Base-by-base conservation (phyloP, 1,139 yeast genomes). In the Suhomyces guaymorum region DNA sequence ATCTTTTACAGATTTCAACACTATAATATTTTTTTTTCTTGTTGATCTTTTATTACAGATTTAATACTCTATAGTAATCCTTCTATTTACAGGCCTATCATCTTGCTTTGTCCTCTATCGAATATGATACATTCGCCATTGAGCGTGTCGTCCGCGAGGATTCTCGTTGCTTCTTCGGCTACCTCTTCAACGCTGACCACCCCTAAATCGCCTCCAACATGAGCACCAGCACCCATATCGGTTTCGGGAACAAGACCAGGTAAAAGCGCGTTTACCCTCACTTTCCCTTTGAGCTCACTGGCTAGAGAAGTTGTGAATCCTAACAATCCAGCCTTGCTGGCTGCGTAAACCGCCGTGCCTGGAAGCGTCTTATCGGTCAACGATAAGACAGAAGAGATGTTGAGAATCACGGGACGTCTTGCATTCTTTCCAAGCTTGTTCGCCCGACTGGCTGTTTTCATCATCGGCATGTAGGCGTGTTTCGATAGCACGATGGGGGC, bases 221-320 rank as follows among this genome's bases (percentile, higher is more conserved):
- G 51, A 2, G 67, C 73, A 1, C 49, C 43, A 3, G 52, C 36
- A 0, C 82, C 78, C 87, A 90, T 90, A 18, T 78, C 87, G 0
- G 97, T 90, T 30, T 77, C 87, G 9, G 52, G 47, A 1, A 88
- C 78, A 15, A 87, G 64, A 0, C 95, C 95, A 0, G 96, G 96
- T 7, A 82, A 57, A 1, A 90, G 57, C 1, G 84, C 69, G 49
- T 83, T 82, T 25, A 84, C 82, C 24, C 87, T 48, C 3, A 70
- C 59, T 43, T 54, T 65, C 2, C 68, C 74, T 8, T 71, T 73
- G 38, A 84, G 57, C 48, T 92, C 98, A 3, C 57, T 51, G 0
- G 92, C 81, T 28, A 88, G 55, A 0, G 83, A 64, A 28, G 65
- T 60, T 0, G 95, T 76, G 48, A 88, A 83, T 4, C 85, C 87